Evolutionary conservation across 805 yeast genomes (phyloP), one percentile per base, ranked within the genome.

Genomic region (Dipodascus albidus): DNA sequence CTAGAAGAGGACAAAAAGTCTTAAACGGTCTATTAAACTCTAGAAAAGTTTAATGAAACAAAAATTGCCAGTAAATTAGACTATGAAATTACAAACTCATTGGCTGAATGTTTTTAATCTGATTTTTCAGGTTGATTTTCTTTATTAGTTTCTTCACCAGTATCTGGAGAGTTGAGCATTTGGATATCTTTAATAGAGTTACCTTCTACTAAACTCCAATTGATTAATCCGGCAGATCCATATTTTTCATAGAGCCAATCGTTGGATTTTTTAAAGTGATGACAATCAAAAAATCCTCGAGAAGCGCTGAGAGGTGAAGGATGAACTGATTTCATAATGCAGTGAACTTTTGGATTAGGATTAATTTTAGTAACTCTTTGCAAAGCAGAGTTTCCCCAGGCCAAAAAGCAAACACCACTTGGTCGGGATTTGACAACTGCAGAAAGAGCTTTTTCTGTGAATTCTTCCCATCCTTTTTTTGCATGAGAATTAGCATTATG

Each of bases 241-340:
- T 74, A 73, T 17, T 70, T 63, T 31, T 72, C 70, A 15, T 62
- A 59, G 1, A 91, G 71, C 96, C 96, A 91, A 4, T 79, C 79
- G 64, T 93, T 91, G 47, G 91, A 81, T 62, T 78, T 76, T 51
- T 66, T 74, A 67, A 89, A 91, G 62, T 88, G 96, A 21, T 73
- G 70, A 59, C 85, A 81, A 1, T 82, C 82, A 60, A 91, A 90
- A 67, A 85, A 93, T 1, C 93, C 96, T 47, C 95, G 71, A 19
- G 84, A 75, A 0, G 99, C 99, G 57, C 96, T 85, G 50, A 93
- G 70, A 1, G 99, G 99, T 23, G 95, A 85, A 0, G 99, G 99
- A 68, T 93, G 99, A 0, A 89, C 97, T 0, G 88, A 75, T 57
- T 76, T 77, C 23, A 93, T 68, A 0, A 87, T 78, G 47, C 76